Conservation (phyloP, 352 stramenopile genomes). For the Globisporangium heterothallicum region DNA sequence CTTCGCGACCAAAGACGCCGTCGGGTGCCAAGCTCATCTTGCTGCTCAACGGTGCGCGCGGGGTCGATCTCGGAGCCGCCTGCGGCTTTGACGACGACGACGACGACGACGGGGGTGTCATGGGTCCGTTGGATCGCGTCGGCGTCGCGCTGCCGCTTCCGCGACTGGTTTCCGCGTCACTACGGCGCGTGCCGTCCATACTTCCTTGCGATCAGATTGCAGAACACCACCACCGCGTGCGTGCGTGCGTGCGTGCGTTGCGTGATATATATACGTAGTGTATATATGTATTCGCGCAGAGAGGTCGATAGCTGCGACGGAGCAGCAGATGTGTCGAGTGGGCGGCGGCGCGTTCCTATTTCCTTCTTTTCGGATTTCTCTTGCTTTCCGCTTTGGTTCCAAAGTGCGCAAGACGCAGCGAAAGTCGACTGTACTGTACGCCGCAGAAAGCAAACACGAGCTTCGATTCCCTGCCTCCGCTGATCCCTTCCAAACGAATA, state of each 20-base stretch:
- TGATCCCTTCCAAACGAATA: background rate
- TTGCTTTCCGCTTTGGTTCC: background rate
- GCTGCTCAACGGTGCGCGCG: slow-evolving; percentile 27
- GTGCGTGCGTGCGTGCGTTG: background rate
- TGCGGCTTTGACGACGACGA: background rate
- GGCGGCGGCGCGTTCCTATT: background rate
- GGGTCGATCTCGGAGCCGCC: background rate
- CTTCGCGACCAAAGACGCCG: slow-evolving; percentile 63
- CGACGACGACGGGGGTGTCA: slow-evolving; percentile 7
- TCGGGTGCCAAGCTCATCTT: slow-evolving; percentile 35
- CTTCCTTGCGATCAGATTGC: background rate
- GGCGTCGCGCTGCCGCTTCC: slow-evolving; percentile 7
- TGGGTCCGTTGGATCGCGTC: slow-evolving; percentile 9
- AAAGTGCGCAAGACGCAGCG: no score
- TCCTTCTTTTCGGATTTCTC: background rate
- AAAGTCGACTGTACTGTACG: no score
- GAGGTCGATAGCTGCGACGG: no score
- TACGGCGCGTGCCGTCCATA: slow-evolving; percentile 17
- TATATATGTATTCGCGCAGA: no score
- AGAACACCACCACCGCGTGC: no score
- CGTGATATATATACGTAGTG: no score
- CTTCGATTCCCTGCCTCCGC: no score
- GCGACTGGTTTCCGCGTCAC: slow-evolving; percentile 12
- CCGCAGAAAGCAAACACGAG: no score
- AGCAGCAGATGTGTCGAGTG: no score